Evolutionary conservation across 2,329 filamentous ascomycete species (phyloP).

Genomic region (Seiridium unicorne): DNA sequence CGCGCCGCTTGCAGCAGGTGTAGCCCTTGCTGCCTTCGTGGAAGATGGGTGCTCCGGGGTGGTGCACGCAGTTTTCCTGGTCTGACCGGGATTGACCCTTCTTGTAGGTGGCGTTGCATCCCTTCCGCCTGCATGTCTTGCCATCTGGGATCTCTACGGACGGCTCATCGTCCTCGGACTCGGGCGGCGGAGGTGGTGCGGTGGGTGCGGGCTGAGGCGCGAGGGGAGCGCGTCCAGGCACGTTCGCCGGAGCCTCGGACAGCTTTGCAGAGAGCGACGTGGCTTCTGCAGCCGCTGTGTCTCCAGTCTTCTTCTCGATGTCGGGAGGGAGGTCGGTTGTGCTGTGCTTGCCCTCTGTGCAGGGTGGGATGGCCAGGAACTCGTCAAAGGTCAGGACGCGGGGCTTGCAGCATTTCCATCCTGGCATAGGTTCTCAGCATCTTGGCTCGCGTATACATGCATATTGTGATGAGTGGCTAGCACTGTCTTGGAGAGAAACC

Average conservation of each 20-base stretch:
- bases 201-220: constrained; percentile 46
- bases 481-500: no score
- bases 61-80: constrained; percentile 78
- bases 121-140: constrained; percentile 73
- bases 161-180: constrained; percentile 87
- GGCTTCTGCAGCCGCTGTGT: constrained; percentile 38
- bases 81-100: constrained; percentile 56
- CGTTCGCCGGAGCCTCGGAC: constrained; percentile 37
- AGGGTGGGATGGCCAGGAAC: constrained; percentile 89
- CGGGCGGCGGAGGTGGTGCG: constrained; percentile 61
- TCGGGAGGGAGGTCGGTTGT: constrained; percentile 71
- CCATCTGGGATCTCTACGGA: constrained; percentile 70
- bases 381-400: constrained; percentile 97
- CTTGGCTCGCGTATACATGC: background rate
- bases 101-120: constrained; percentile 68
- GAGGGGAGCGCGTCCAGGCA: constrained; percentile 38
- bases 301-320: constrained; percentile 57
- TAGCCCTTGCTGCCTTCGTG: constrained; percentile 98
- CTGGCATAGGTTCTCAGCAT: constrained; percentile 41
- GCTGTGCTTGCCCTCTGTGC: constrained; percentile 89
- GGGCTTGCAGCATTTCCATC: constrained; percentile 99
- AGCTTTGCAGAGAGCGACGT: constrained; percentile 40
- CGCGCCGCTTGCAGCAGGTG: constrained; percentile 91
- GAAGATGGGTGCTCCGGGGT: constrained; percentile 89
- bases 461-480: no score